Conservation (phyloP, 371 early-diverging fungal species). For the Hamiltosporidium magnivora region DNA sequence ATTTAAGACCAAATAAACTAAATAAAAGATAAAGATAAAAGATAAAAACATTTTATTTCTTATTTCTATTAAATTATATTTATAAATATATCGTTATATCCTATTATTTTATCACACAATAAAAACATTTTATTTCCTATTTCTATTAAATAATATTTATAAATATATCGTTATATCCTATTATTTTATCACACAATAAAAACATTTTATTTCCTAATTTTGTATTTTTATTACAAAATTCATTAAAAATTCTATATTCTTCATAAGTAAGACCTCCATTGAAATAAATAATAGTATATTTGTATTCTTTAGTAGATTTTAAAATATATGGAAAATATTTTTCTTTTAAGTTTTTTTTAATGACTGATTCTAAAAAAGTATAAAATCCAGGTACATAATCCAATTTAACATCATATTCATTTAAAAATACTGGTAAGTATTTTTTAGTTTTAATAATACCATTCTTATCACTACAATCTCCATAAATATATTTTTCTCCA, state of each 20-base stretch:
- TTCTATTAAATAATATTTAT: not conserved
- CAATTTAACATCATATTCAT: constrained; percentile 36
- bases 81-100: no score
- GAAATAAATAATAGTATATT: constrained; percentile 37
- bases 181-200: not conserved
- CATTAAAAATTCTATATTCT: constrained; percentile 37
- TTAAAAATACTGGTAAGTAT: constrained; percentile 15
- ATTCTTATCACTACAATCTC: not conserved
- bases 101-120: no score
- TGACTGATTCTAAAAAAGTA: constrained; percentile 25
- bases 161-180: constrained; percentile 2
- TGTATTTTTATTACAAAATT: not conserved
- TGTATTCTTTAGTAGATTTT: constrained; percentile 11
- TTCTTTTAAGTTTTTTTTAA: constrained; percentile 21
- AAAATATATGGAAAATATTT: constrained; percentile 13
- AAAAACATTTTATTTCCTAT: no score
- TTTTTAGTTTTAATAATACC: constrained; percentile 5
- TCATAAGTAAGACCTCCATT: constrained; percentile 41
- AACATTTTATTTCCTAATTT: not conserved
- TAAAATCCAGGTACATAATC: constrained; percentile 43
- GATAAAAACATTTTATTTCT: no score
- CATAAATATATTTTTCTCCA: constrained; percentile 9
- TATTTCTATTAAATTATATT: no score
- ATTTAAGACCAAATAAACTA: no score
- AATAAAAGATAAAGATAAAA: no score